Evolutionary conservation across 768 basidiomycete genomes (phyloP), one percentile per base, ranked within the genome.

Genomic region (Trametes sanguinea): DNA sequence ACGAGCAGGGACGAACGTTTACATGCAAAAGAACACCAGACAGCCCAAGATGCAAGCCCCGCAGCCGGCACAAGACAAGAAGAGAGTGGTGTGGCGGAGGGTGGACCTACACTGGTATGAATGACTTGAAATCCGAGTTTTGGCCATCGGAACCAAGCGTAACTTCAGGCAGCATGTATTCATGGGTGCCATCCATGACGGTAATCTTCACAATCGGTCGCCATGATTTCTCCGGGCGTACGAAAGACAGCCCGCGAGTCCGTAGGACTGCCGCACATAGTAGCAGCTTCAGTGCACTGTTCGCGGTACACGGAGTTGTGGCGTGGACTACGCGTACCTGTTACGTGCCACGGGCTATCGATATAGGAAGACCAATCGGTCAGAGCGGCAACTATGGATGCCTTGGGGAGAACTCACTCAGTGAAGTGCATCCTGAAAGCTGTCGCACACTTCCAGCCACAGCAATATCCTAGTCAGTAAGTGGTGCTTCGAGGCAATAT

Each of bases 141-240:
- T 89, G 87, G 0, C 89, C 89, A 57, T 91, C 88, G 17, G 76
- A 76, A 0, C 89, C 89, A 2, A 91, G 81, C 22, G 76, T 72
- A 8, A 83, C 76, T 67, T 90, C 89, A 22, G 80, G 75, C 3
- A 58, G 46, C 5, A 43, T 50, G 14, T 56, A 50, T 5, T 60
- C 63, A 13, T 39, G 58, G 10, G 35, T 13, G 35, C 81, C 77
- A 5, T 81, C 78, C 58, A 83, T 84, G 10, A 87, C 74, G 17
- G 81, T 80, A 4, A 90, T 69, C 0, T 81, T 78, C 52, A 91
- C 75, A 42, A 90, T 84, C 1, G 89, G 87, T 27, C 87, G 71
- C 88, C 88, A 90, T 33, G 82, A 78, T 67, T 79, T 86, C 59
- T 87, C 87, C 0, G 83, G 78, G 43, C 86, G 81, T 68, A 89